Evolutionary conservation across 768 basidiomycete species (phyloP), one percentile per base, ranked within the genome.

Genomic region (Serendipita sp.): DNA sequence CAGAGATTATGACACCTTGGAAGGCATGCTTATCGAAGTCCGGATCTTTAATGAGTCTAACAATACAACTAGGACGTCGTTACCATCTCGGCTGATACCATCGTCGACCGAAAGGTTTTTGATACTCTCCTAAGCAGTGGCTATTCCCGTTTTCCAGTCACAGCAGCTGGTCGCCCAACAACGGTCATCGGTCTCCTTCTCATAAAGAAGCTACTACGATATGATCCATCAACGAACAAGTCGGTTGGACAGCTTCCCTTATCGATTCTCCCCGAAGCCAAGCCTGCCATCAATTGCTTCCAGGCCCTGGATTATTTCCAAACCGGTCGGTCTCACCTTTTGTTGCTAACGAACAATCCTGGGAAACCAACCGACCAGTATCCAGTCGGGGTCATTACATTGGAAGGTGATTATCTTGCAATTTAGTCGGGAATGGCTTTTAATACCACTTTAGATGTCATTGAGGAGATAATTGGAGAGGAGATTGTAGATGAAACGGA

Each of bases 401-500:
- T 94, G 11, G 89, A 91, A 80, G 87, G 86, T 84, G 64, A 33
- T 74, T 67, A 45, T 2, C 3, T 29, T 48, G 10, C n/a, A 43
- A 11, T 6, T 48, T 23, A 0, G 60, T 52, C 16, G 27, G 29
- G 43, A 36, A n/a, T 33, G 4, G 50, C 52, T 15, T 16, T 29
- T 36, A 45, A 48, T 62, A 15, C 40, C 5, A 2, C 18, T n/a
- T 0, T 63, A 86, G 88, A 90, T 70, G 82, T 90, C 67, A 88
- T 90, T 65, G 88, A 90, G 72, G 83, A 55, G 79, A 96, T 98
- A 66, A 90, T 97, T 18, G 86, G 88, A 0, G 92, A 96, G 74
- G 94, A 96, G 72, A 95, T 96, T 63, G 87, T 95, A 34, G 93
- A 95, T 69, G 93, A 96, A 74, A 95, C 92, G 2, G 93, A 96